phyloP scores from a whole-genome alignment of 2,329 filamentous ascomycete species.

The Penicillium polonicum region DNA sequence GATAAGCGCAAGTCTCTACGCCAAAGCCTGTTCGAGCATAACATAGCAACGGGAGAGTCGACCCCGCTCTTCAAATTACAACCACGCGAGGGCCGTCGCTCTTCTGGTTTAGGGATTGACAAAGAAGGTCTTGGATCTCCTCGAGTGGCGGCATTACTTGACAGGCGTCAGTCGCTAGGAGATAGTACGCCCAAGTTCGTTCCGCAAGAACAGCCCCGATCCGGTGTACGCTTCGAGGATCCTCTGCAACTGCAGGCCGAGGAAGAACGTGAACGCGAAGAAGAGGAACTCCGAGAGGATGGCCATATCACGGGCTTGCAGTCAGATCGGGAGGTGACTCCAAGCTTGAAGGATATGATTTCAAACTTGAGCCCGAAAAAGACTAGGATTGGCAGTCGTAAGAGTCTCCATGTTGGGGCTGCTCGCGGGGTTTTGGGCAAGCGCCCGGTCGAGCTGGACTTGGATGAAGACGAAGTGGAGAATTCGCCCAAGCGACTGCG shows the following conservation, averaged over 20 bases:
- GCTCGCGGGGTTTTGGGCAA: conserved; percentile 73
- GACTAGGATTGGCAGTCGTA: conserved; percentile 63
- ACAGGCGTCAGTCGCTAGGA: conserved; percentile 68
- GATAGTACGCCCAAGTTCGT: conserved; percentile 65
- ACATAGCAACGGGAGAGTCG: conserved; percentile 54
- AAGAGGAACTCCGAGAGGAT: conserved; percentile 63
- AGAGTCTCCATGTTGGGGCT: conserved; percentile 74
- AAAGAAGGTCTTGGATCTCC: conserved; percentile 72
- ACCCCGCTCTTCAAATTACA: conserved; percentile 66
- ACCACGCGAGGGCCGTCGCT: conserved; percentile 55
- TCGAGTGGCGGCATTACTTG: conserved; percentile 67
- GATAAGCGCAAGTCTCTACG: conserved; percentile 39
- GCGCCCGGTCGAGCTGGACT: conserved; percentile 68
- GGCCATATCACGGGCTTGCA: conserved; percentile 46
- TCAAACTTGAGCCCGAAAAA: conserved; percentile 75
- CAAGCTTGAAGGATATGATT: conserved; percentile 74
- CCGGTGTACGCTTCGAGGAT: conserved; percentile 64
- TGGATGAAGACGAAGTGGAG: conserved; percentile 60
- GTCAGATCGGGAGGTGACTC: conserved; percentile 61
- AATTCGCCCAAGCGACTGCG: conserved; percentile 64
- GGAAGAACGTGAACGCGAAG: conserved; percentile 60
- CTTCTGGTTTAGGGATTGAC: conserved; percentile 69
- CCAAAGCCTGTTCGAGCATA: conserved; percentile 55
- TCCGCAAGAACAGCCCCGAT: conserved; percentile 48
- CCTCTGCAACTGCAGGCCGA: conserved; percentile 63